These are phyloP conservation scores for Oryza glumipatula DNA, from an alignment of 176 grass and related monocot species.

Conservation along the genomic window DNA sequence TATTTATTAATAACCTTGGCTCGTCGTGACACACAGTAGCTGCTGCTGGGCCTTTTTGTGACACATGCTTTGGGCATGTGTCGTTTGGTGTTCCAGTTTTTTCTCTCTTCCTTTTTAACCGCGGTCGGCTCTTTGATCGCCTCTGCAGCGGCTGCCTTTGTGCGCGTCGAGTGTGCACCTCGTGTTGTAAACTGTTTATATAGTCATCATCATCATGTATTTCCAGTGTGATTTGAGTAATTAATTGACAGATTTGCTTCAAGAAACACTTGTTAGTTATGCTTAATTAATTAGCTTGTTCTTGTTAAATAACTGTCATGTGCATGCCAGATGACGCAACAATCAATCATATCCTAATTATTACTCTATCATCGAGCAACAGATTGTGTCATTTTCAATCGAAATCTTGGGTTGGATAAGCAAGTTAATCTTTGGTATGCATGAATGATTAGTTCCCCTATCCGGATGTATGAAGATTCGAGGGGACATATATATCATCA, in stretches of 20 bases:
- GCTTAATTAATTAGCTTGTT: background rate
- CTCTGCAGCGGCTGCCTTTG: conserved; percentile 16
- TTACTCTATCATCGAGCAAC: background rate
- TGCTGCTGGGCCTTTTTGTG: conserved; percentile 43
- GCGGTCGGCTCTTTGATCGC: conserved; percentile 13
- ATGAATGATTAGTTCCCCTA: conserved; percentile 8
- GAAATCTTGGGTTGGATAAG: background rate
- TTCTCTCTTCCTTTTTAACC: background rate
- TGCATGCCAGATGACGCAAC: background rate
- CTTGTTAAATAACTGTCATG: background rate
- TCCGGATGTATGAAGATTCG: conserved; percentile 15
- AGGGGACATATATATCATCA: background rate
- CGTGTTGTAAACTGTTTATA: conserved; percentile 30
- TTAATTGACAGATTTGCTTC: conserved; percentile 46
- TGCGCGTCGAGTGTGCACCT: conserved; percentile 9
- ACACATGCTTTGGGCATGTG: conserved; percentile 42
- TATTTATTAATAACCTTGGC: conserved; percentile 38
- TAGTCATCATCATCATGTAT: background rate
- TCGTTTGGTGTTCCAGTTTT: conserved; percentile 8
- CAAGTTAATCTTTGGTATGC: background rate
- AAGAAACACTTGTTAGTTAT: background rate
- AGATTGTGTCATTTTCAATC: conserved; percentile 22
- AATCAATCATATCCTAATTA: background rate
- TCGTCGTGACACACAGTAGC: conserved; percentile 37
- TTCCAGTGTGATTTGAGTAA: conserved; percentile 52